phyloP scores from a whole-genome alignment of 768 basidiomycete genomes.

The Amanita pseudoporphyria region DNA sequence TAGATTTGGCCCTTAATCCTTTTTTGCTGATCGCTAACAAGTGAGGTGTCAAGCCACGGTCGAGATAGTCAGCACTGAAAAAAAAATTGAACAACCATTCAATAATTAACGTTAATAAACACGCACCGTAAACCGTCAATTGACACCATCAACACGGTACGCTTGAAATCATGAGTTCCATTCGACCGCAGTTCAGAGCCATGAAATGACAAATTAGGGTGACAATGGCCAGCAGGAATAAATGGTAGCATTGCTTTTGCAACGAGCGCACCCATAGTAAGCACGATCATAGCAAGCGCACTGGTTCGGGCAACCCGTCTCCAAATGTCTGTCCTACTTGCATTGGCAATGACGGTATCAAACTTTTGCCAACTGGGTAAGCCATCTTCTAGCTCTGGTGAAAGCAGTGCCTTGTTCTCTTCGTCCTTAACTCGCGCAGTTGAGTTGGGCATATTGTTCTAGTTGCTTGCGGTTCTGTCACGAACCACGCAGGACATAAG shows the following conservation, averaged over 20 bases:
- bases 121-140: slow-evolving; percentile 76
- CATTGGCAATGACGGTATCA: background rate
- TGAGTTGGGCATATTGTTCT: slow-evolving; percentile 1
- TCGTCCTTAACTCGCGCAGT: background rate
- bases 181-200: slow-evolving; percentile 49
- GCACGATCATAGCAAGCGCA: slow-evolving; percentile 12
- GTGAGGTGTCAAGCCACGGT: slow-evolving; percentile 79
- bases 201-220: slow-evolving; percentile 24
- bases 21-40: slow-evolving; percentile 70
- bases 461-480: no score
- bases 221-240: slow-evolving; percentile 14
- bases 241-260: slow-evolving; percentile 28
- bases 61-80: slow-evolving; percentile 74
- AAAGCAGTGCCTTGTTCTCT: slow-evolving; percentile 4
- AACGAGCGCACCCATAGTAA: slow-evolving; percentile 30
- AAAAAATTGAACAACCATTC: slow-evolving; percentile 8
- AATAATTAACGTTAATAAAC: slow-evolving; percentile 1
- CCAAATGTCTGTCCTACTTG: background rate
- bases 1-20: slow-evolving; percentile 80
- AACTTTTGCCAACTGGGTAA: background rate
- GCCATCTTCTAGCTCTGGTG: background rate
- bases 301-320: background rate
- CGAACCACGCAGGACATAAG: no score
- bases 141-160: slow-evolving; percentile 76
- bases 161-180: slow-evolving; percentile 75